Evolutionary conservation across 140 eudicot genomes (phyloP).

Genomic region (Ambrosia hybrid): DNA sequence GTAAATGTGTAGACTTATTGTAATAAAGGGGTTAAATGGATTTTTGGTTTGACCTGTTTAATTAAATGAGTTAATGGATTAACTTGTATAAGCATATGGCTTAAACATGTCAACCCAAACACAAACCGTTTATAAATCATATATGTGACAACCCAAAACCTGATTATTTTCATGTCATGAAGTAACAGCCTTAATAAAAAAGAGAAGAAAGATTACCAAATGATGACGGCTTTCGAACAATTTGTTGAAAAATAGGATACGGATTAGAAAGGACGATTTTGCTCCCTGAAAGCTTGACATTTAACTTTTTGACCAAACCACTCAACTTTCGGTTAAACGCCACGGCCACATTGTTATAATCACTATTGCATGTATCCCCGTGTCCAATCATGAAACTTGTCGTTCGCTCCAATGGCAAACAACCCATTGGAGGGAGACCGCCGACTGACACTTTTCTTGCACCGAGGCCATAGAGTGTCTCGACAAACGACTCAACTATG

Average conservation of each 20-base stretch:
- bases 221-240: conserved; percentile 63
- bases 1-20: too few species aligned
- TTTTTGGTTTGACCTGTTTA: too few species aligned
- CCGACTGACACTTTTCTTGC: conserved; percentile 70
- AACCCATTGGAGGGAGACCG: conserved; percentile 96
- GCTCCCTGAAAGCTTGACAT: conserved; percentile 47
- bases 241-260: conserved; percentile 46
- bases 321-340: conserved; percentile 53
- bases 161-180: not conserved
- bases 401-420: conserved; percentile 71
- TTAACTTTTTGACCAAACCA: conserved; percentile 44
- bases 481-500: conserved; percentile 50
- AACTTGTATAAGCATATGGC: too few species aligned
- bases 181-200: not conserved
- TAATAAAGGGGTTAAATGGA: too few species aligned
- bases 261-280: conserved; percentile 65
- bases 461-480: conserved; percentile 52
- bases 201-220: conserved; percentile 44
- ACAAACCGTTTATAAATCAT: not conserved
- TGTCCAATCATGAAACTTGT: conserved; percentile 46
- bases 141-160: not conserved
- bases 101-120: too few species aligned
- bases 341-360: conserved; percentile 55
- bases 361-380: conserved; percentile 54
- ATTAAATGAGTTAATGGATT: too few species aligned